These are phyloP conservation scores for Paxillus rubicundulus DNA, from an alignment of 768 basidiomycete species.

Conservation along the genomic window DNA sequence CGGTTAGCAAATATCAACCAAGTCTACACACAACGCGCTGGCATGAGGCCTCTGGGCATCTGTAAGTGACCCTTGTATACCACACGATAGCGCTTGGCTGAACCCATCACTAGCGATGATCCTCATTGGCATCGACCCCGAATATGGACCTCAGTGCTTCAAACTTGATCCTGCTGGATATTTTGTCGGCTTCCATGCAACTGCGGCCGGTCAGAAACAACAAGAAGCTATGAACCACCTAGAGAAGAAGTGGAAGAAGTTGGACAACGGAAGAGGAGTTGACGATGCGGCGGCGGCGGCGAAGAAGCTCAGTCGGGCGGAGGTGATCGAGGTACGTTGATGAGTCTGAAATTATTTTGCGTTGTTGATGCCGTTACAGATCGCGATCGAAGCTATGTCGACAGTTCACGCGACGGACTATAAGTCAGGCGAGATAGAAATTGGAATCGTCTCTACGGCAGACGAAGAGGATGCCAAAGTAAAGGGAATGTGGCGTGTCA, in stretches of 20 bases:
- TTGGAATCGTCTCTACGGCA: constrained; percentile 82
- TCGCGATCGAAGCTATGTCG: constrained; percentile 93
- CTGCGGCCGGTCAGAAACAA: constrained; percentile 94
- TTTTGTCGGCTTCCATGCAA: constrained; percentile 97
- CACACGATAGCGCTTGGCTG: background rate
- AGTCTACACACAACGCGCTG: constrained; percentile 96
- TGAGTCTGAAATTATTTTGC: background rate
- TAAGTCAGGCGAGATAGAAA: constrained; percentile 93
- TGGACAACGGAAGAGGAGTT: constrained; percentile 73
- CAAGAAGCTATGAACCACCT: constrained; percentile 98
- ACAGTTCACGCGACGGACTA: constrained; percentile 94
- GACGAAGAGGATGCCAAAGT: constrained; percentile 72
- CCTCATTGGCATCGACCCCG: constrained; percentile 87
- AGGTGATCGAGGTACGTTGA: constrained; percentile 82
- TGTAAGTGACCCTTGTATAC: constrained; percentile 49
- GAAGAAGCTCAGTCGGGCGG: constrained; percentile 64
- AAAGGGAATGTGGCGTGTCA: constrained; percentile 74
- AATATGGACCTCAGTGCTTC: constrained; percentile 94
- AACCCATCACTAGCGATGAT: constrained; percentile 73
- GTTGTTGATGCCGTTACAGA: constrained; percentile 40
- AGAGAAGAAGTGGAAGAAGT: constrained; percentile 98
- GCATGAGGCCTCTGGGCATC: constrained; percentile 95
- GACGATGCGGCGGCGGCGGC: constrained; percentile 79
- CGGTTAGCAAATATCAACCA: constrained; percentile 97
- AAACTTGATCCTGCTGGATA: constrained; percentile 99